A percentile compares a stretch with the other conserved stretches of the same genome.
Evolutionary conservation across 2,329 filamentous ascomycete genomes (phyloP).

Genomic region (Pseudogymnoascus sp.): DNA sequence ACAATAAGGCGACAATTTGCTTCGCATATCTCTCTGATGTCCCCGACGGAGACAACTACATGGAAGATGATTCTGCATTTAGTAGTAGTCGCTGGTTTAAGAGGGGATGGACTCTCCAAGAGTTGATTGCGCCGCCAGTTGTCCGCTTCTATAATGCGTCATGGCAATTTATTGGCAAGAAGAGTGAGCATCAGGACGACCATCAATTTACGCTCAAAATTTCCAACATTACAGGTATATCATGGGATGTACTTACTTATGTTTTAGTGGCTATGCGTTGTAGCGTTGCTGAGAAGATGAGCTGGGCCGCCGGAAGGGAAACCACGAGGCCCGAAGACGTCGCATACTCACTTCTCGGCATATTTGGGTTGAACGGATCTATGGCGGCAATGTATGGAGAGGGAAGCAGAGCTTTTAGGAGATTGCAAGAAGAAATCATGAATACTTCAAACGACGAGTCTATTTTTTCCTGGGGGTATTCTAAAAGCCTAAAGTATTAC

Average conservation of each 20-base stretch:
- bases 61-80: neutral
- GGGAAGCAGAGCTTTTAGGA: constrained; percentile 28
- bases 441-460: constrained; percentile 31
- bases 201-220: neutral
- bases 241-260: neutral
- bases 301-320: constrained; percentile 33
- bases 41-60: neutral
- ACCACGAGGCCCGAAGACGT: constrained; percentile 35
- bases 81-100: constrained; percentile 14
- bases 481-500: neutral
- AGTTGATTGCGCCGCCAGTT: constrained; percentile 13
- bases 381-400: constrained; percentile 40
- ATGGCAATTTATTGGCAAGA: constrained; percentile 7
- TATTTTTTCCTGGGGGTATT: constrained; percentile 25
- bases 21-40: constrained; percentile 13
- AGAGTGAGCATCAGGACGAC: neutral
- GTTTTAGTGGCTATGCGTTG: neutral
- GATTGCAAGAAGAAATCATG: constrained; percentile 34
- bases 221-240: neutral
- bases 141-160: constrained; percentile 11
- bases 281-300: constrained; percentile 34
- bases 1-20: neutral
- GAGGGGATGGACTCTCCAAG: constrained; percentile 16
- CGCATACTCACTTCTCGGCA: constrained; percentile 39
- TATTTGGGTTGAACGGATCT: constrained; percentile 36